Evolutionary conservation across 257 asterid species (phyloP), one percentile per base, ranked within the genome.

Genomic region (Solanum bulbocastanum): DNA sequence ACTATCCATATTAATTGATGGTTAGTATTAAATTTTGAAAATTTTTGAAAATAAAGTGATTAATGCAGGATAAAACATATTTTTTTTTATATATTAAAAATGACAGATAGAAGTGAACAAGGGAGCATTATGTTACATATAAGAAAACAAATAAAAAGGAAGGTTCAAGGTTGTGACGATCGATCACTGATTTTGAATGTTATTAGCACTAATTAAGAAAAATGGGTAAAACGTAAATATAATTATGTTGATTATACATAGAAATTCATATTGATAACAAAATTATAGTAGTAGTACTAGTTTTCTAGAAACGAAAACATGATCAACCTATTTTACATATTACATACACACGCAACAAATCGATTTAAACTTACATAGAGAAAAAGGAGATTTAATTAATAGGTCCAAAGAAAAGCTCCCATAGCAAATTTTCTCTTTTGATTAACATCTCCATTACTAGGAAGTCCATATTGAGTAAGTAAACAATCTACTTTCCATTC

Each of bases 381-480:
- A 46, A 46, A 46, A 42, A 14, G 8, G 83, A 42, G 30, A 76
- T 40, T 44, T 6, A 75, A 66, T 83, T 33, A 71, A 78, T 49
- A 60, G 33, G 86, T 39, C 90, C 90, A 88, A 12, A 88, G 85
- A 82, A 88, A 88, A 75, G 90, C 90, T 85, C 90, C 90, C 88
- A 88, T 88, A 68, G 90, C 90, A 44, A 76, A 88, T 8, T 76
- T 88, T 40, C 90, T 88, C 86, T 88, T 88, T 44, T 88, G 83
- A 37, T 85, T 62, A 30, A 85, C 86, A 88, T 85, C 88, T 42
- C 90, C 90, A 62, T 20, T 76, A 36, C 68, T 36, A 6, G 90
- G 88, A 8, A 88, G 83, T 15, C 90, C 90, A 73, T 88, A 88
- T 32, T 85, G 86, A 20, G 33, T 88, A 56, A 88, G 89, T 66